Conservation (phyloP, 2,329 filamentous ascomycete genomes). For the Calonectria naviculata region DNA sequence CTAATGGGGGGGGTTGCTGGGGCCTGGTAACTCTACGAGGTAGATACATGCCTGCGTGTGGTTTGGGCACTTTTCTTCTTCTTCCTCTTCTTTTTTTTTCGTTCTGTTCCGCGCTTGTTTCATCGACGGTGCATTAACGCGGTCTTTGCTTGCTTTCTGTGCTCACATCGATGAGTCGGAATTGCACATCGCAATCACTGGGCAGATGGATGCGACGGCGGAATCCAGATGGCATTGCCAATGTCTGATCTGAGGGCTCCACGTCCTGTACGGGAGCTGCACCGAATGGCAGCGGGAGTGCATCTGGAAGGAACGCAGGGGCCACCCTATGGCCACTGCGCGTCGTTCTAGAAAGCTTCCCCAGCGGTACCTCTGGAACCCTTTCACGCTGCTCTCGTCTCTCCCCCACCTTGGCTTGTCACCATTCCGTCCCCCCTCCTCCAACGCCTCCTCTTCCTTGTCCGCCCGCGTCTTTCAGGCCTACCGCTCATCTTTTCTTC, state of each 20-base stretch:
- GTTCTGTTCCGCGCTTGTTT: background rate
- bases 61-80: background rate
- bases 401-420: slow-evolving; percentile 17
- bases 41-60: background rate
- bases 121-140: background rate
- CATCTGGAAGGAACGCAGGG: slow-evolving; percentile 37
- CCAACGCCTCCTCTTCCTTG: slow-evolving; percentile 11
- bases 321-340: slow-evolving; percentile 32
- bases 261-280: slow-evolving; percentile 39
- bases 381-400: slow-evolving; percentile 24
- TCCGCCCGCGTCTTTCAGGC: slow-evolving; percentile 20
- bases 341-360: slow-evolving; percentile 45
- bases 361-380: slow-evolving; percentile 33
- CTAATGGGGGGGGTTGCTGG: background rate
- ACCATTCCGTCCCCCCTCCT: slow-evolving; percentile 25
- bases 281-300: slow-evolving; percentile 40
- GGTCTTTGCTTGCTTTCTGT: background rate
- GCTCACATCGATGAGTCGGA: background rate
- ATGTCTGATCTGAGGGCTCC: background rate
- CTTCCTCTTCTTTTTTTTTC: background rate
- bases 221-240: background rate
- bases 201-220: background rate
- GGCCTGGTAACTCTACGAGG: background rate
- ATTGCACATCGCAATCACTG: background rate
- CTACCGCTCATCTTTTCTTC: slow-evolving; percentile 13